phyloP scores from a whole-genome alignment of 2,329 filamentous ascomycete genomes.

The Epichloe elymi region DNA sequence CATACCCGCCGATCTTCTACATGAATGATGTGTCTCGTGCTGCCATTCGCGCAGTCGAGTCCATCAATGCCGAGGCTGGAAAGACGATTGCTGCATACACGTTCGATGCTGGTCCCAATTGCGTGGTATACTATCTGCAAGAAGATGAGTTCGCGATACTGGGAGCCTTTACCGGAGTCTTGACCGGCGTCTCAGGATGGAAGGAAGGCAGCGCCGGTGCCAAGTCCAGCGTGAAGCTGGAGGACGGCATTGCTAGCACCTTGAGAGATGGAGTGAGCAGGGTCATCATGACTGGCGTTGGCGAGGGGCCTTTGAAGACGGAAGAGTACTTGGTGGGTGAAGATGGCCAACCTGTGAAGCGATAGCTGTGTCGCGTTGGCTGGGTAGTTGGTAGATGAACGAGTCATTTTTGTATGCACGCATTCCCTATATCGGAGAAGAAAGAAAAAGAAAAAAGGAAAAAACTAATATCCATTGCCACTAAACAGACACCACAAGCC shows the following conservation, averaged over 20 bases:
- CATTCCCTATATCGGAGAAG: neutral
- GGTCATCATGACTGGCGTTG: conserved; percentile 83
- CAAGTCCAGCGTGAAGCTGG: conserved; percentile 42
- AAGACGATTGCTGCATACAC: conserved; percentile 84
- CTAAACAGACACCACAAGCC: neutral
- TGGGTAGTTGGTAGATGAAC: neutral
- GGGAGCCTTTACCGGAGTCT: conserved; percentile 60
- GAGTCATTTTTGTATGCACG: neutral
- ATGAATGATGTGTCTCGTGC: conserved; percentile 88
- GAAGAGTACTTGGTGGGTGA: conserved; percentile 63
- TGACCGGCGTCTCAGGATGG: conserved; percentile 59
- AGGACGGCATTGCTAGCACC: conserved; percentile 49
- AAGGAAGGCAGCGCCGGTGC: conserved; percentile 43
- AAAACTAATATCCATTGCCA: too few relatives aligned
- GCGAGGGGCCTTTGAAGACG: conserved; percentile 74
- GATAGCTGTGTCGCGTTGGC: conserved; percentile 8
- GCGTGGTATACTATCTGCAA: conserved; percentile 88
- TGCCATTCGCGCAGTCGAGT: conserved; percentile 77
- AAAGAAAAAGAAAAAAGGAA: neutral
- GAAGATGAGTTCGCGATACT: conserved; percentile 61
- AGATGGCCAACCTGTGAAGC: conserved; percentile 38
- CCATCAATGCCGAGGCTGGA: conserved; percentile 70
- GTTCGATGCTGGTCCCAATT: conserved; percentile 94
- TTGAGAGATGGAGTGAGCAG: conserved; percentile 72
- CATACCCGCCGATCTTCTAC: conserved; percentile 95